Base-by-base conservation (phyloP, 306 rosid genomes). In the Canavalia ensiformis region DNA sequence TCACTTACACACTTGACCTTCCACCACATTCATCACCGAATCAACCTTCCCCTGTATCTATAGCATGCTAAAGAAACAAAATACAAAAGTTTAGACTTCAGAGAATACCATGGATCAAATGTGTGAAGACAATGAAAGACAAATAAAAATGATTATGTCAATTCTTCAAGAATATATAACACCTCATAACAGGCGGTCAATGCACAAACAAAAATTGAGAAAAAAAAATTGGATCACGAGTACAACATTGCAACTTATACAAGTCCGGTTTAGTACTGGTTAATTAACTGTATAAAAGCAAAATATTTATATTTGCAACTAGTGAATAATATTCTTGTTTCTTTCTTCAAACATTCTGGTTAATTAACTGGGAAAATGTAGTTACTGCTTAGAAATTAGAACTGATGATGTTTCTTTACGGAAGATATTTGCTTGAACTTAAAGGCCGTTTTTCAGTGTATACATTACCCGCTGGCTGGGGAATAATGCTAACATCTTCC, bases 401-500 rank as follows among this genome's bases (percentile, higher is more conserved):
- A 62, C 41, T 59, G 54, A 77, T 18, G 2, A 42, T 28, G 6
- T 68, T 9, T 55, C 35, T 58, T 55, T 77, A 46, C 35, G 9
- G 6, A 45, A 58, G 10, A 46, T 34, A 74, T 69, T 79, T 3
- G 3, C 63, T 75, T 75, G 49, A 75, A 68, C 65, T 63, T 67
- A 56, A 74, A 34, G n/a, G 33, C 59, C 35, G 72, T 30, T 67
- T 66, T 67, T 18, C 57, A 46, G 58, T 59, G 47, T 34, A 88
- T 62, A 67, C 70, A 83, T 83, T 87, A 89, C 97, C 96, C 70
- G 98, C 90, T 42, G 97, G 99, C 81, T 93, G 99, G 77, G 98
- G 97, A 73, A 93, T 89, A 84, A 95, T 90, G 90, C 96, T 92
- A 79, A 89, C 99, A 83, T 95, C 98, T 86, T 93, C 99, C 98